phyloP scores from a whole-genome alignment of 352 stramenopile species.

The Paralagenidium karlingii region DNA sequence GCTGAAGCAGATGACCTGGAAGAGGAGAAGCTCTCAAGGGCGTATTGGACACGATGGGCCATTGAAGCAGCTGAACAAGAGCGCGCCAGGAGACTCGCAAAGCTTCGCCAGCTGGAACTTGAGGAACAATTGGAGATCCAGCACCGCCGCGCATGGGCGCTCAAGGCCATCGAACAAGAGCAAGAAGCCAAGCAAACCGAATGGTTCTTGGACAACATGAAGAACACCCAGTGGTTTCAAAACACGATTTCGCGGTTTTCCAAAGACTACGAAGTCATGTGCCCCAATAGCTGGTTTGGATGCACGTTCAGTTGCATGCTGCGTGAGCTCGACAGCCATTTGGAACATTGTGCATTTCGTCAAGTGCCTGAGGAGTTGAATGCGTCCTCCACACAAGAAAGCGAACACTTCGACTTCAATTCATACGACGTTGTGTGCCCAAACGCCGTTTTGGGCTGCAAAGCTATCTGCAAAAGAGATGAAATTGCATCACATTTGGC shows the following conservation, averaged over 20 bases:
- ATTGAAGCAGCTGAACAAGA: constrained; percentile 75
- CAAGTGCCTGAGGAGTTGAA: constrained; percentile 68
- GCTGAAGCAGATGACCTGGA: too few species aligned
- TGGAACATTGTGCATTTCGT: constrained; percentile 51
- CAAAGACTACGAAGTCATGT: constrained; percentile 77
- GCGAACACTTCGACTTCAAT: constrained; percentile 57
- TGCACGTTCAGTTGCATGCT: constrained; percentile 79
- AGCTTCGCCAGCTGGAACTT: constrained; percentile 52
- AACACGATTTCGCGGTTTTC: constrained; percentile 66
- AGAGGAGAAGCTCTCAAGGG: too few species aligned
- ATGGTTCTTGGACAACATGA: constrained; percentile 82
- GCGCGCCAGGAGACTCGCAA: constrained; percentile 38
- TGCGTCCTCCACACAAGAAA: constrained; percentile 13
- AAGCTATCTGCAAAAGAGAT: constrained; percentile 61
- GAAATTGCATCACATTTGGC: constrained; percentile 49
- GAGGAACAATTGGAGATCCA: constrained; percentile 66
- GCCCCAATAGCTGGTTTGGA: constrained; percentile 78
- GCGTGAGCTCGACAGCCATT: constrained; percentile 54
- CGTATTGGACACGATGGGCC: constrained; percentile 73
- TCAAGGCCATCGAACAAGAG: constrained; percentile 69
- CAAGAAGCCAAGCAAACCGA: constrained; percentile 68
- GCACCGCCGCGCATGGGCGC: constrained; percentile 52
- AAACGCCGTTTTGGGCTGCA: constrained; percentile 69
- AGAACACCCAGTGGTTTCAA: constrained; percentile 84
- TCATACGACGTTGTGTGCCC: constrained; percentile 79